Evolutionary conservation across 2,329 filamentous ascomycete genomes (phyloP).

Genomic region (Penicillium expansum): DNA sequence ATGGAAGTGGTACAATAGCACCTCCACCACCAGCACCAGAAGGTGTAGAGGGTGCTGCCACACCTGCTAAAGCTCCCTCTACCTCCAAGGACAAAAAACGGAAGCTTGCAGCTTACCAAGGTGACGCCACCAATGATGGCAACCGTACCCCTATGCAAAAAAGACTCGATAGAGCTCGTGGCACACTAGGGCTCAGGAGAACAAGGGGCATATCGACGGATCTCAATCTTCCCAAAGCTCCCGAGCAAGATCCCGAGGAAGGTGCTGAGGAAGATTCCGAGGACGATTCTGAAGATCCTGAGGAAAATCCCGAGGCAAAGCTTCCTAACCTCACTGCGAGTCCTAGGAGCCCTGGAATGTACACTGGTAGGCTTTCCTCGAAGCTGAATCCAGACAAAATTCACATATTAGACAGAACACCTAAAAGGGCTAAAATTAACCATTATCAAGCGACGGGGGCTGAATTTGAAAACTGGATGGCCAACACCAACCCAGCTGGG

Average conservation of each 20-base stretch:
- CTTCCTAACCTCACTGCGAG: not conserved
- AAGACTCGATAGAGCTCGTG: not conserved
- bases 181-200: not conserved
- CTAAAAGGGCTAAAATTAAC: fast-evolving
- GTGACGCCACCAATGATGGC: not conserved
- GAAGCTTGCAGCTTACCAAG: not conserved
- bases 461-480: not conserved
- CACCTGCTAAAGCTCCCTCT: not conserved
- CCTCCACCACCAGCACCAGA: not conserved
- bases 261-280: too few relatives aligned
- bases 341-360: fast-evolving
- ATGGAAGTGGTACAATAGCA: not conserved
- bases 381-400: not conserved
- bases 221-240: not conserved
- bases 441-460: fast-evolving
- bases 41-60: not conserved
- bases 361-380: fast-evolving
- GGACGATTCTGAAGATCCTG: too few relatives aligned
- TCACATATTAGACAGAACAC: not conserved
- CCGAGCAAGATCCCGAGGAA: too few relatives aligned
- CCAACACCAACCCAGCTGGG: not conserved
- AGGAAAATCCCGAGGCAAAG: not conserved
- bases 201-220: not conserved
- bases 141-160: too few relatives aligned
- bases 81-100: too few relatives aligned